Percentiles rank a stretch among this genome's conserved stretches.
Conservation (phyloP, 805 yeast species). For the Metschnikowia lochheadii region DNA sequence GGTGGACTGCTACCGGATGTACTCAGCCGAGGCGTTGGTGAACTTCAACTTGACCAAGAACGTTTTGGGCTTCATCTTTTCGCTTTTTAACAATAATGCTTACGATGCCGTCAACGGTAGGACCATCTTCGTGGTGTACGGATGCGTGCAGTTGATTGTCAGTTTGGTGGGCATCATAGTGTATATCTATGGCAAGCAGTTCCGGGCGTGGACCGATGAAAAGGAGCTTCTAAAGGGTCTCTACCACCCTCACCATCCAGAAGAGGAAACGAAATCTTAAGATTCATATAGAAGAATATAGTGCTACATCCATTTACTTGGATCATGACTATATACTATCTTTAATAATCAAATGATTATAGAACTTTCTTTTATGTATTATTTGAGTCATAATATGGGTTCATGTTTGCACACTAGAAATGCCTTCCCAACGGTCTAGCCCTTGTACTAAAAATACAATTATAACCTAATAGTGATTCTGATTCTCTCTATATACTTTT, state of each 20-base stretch:
- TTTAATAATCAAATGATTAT: no score
- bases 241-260: constrained; percentile 14
- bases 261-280: background rate
- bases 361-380: no score
- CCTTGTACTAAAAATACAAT: no score
- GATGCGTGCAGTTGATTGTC: constrained; percentile 46
- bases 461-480: no score
- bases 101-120: constrained; percentile 38
- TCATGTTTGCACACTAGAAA: no score
- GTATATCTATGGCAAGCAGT: constrained; percentile 50
- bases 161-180: constrained; percentile 48
- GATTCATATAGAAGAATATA: no score
- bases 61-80: constrained; percentile 50
- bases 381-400: no score
- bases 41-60: constrained; percentile 54
- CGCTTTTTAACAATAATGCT: constrained; percentile 51
- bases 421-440: no score
- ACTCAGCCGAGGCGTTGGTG: constrained; percentile 57
- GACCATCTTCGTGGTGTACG: constrained; percentile 49
- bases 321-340: no score
- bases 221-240: constrained; percentile 39
- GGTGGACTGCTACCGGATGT: constrained; percentile 53
- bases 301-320: no score
- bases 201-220: constrained; percentile 50
- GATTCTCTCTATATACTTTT: no score